phyloP scores from a whole-genome alignment of 23 red algal genomes.

The Gracilaria caudata region DNA sequence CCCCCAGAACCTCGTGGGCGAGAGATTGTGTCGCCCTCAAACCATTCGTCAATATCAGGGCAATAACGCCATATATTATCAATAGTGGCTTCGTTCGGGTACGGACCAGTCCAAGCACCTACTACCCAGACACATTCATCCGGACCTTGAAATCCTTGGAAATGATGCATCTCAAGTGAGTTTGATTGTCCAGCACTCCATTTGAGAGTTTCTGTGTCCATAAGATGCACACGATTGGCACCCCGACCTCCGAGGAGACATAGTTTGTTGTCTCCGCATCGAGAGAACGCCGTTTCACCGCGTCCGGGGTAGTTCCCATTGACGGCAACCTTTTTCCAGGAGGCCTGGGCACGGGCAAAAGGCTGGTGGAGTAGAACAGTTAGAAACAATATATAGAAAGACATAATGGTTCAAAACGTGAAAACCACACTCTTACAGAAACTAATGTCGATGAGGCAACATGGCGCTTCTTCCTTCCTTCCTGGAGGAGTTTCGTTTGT shows the following conservation, averaged over 20 bases:
- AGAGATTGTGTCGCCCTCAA: conserved; percentile 23
- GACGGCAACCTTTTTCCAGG: conserved; percentile 58
- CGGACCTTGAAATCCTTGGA: conserved; percentile 68
- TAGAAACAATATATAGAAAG: neutral
- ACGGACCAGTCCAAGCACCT: conserved; percentile 70
- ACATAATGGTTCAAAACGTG: neutral
- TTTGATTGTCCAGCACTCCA: conserved; percentile 32
- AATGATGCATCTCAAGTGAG: conserved; percentile 71
- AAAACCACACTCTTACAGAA: neutral
- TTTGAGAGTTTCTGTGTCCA: conserved; percentile 45
- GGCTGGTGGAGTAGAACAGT: neutral
- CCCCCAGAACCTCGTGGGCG: conserved; percentile 62
- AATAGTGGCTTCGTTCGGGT: conserved; percentile 60
- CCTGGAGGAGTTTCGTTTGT: neutral
- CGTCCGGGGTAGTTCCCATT: conserved; percentile 23
- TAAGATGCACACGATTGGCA: conserved; percentile 23
- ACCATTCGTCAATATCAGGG: conserved; percentile 60
- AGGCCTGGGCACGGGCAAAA: neutral
- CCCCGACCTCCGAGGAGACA: conserved; percentile 77
- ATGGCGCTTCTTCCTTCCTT: neutral
- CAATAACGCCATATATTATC: conserved; percentile 65
- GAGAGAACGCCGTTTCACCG: conserved; percentile 42
- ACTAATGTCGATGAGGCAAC: neutral
- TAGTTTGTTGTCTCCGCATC: conserved; percentile 54
- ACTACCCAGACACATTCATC: conserved; percentile 72